These are phyloP conservation scores for Phaeomoniella chlamydospora DNA, from an alignment of 2,329 filamentous ascomycete species.

Conservation along the genomic window DNA sequence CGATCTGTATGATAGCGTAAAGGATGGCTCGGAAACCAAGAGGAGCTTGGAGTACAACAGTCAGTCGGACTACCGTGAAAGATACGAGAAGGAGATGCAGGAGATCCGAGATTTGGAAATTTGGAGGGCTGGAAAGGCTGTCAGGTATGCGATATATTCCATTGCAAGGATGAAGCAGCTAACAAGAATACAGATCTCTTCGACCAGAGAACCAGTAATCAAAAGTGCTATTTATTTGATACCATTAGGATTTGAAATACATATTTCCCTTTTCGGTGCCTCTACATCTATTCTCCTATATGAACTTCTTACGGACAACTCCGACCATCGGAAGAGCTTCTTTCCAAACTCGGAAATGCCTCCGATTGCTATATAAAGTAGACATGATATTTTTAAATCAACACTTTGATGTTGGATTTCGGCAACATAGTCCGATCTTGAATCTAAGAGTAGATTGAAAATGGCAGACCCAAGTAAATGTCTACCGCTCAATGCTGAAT, in stretches of 20 bases:
- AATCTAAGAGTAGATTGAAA: too few relatives aligned
- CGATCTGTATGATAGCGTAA: slow-evolving; percentile 85
- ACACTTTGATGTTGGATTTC: too few relatives aligned
- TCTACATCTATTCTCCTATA: too few relatives aligned
- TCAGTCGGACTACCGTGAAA: slow-evolving; percentile 88
- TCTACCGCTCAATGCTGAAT: slow-evolving; percentile 55
- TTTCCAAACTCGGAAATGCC: too few relatives aligned
- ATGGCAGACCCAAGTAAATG: slow-evolving; percentile 32
- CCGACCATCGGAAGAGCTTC: too few relatives aligned
- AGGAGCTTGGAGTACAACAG: slow-evolving; percentile 95
- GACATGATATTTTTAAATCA: too few relatives aligned
- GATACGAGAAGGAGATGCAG: slow-evolving; percentile 96
- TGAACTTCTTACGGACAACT: too few relatives aligned
- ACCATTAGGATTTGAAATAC: slow-evolving; percentile 3
- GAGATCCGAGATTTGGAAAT: slow-evolving; percentile 98
- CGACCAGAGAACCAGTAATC: slow-evolving; percentile 66
- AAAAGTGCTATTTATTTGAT: neutral
- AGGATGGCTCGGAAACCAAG: slow-evolving; percentile 85
- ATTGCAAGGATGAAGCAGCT: too few relatives aligned
- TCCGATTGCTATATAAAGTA: too few relatives aligned
- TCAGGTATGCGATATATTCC: slow-evolving; percentile 47
- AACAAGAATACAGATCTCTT: slow-evolving; percentile 41
- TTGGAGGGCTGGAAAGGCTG: slow-evolving; percentile 96
- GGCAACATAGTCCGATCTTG: too few relatives aligned
- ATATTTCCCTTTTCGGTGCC: too few relatives aligned